phyloP scores from a whole-genome alignment of 2,329 filamentous ascomycete genomes.

The Verticillium klebahnii region DNA sequence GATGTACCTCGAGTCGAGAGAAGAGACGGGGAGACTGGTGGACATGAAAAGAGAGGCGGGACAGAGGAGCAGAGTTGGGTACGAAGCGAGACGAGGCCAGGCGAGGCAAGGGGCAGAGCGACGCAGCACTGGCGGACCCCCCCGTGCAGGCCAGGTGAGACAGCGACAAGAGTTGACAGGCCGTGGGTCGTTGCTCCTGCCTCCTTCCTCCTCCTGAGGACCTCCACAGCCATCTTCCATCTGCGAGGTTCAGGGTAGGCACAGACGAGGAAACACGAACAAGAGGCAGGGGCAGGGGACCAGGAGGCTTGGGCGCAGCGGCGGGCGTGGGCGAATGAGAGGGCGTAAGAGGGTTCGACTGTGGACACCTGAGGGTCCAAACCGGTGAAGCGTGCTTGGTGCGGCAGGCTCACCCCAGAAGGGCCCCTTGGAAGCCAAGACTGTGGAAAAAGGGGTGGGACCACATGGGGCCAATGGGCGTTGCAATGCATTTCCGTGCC shows the following conservation, averaged over 20 bases:
- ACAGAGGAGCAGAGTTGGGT: background rate
- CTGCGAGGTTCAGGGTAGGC: background rate
- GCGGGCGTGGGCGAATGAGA: background rate
- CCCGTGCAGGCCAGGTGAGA: background rate
- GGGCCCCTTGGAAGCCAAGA: background rate
- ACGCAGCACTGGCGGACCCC: background rate
- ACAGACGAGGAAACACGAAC: background rate
- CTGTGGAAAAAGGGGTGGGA: conserved; percentile 1
- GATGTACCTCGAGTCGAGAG: background rate
- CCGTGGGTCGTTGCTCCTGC: background rate
- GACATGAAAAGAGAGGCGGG: background rate
- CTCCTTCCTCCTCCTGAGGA: background rate
- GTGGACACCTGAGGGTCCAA: background rate
- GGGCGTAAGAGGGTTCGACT: background rate
- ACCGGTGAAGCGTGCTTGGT: background rate
- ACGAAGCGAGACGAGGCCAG: background rate
- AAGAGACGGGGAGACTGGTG: background rate
- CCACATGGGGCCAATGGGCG: background rate
- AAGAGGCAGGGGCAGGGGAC: background rate
- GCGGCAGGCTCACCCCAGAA: background rate
- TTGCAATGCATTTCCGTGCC: conserved; percentile 2
- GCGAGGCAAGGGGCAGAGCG: background rate
- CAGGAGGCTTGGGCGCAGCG: background rate
- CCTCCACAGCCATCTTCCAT: background rate
- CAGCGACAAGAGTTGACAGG: background rate